These are phyloP conservation scores for Leccinum pellstonianum DNA, from an alignment of 768 basidiomycete genomes.

Conservation along the genomic window DNA sequence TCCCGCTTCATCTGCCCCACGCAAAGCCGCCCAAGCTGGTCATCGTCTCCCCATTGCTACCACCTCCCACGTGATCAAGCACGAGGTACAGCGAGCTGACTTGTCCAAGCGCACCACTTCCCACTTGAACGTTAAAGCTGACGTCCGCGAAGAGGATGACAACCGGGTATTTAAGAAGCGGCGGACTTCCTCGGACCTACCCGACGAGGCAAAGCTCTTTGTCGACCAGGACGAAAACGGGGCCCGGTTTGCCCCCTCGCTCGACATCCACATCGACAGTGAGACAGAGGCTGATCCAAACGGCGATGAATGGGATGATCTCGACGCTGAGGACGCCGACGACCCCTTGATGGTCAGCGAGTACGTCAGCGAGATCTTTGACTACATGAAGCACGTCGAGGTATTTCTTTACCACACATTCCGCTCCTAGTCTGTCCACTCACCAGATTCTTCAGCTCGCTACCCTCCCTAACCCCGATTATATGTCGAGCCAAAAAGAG, in stretches of 20 bases:
- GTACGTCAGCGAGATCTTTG: slow-evolving; percentile 92
- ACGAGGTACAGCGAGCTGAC: slow-evolving; percentile 30
- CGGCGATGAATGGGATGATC: slow-evolving; percentile 77
- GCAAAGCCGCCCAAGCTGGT: not conserved
- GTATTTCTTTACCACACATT: slow-evolving; percentile 40
- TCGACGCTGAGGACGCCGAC: slow-evolving; percentile 87
- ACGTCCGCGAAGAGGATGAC: slow-evolving; percentile 52
- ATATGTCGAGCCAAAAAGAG: slow-evolving; percentile 82
- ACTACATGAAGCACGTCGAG: slow-evolving; percentile 85
- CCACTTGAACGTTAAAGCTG: slow-evolving; percentile 34
- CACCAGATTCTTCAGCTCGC: slow-evolving; percentile 43
- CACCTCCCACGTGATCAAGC: slow-evolving; percentile 24
- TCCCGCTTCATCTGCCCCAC: slow-evolving; percentile 31
- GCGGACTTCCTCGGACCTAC: slow-evolving; percentile 66
- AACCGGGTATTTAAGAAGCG: slow-evolving; percentile 70
- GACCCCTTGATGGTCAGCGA: slow-evolving; percentile 98
- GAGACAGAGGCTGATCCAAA: slow-evolving; percentile 67
- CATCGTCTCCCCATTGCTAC: slow-evolving; percentile 33
- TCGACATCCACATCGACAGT: slow-evolving; percentile 41
- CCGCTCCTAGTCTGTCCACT: not conserved
- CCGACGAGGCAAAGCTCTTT: slow-evolving; percentile 43
- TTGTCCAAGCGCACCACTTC: slow-evolving; percentile 34
- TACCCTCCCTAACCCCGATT: slow-evolving; percentile 80
- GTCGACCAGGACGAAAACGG: slow-evolving; percentile 40
- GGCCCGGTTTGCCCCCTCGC: slow-evolving; percentile 39